Conservation (phyloP, 2,329 filamentous ascomycete species). For the Alternaria sp. region DNA sequence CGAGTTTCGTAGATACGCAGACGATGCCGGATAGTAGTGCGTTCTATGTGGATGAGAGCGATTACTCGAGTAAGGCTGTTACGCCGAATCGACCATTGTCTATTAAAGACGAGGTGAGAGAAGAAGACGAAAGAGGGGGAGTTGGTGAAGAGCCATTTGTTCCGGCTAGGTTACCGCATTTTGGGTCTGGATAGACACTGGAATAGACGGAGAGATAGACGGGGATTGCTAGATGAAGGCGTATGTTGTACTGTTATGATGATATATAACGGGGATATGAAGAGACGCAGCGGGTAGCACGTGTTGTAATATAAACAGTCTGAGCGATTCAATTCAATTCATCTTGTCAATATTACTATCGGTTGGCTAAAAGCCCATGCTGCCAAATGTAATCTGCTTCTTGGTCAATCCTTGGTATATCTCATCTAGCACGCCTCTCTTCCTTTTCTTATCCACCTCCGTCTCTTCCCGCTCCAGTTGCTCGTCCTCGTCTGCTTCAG, state of each 20-base stretch:
- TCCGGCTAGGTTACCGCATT: constrained; percentile 44
- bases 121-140: constrained; percentile 10
- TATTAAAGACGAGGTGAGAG: constrained; percentile 24
- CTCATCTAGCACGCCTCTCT: constrained; percentile 79
- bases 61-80: constrained; percentile 33
- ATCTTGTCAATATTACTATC: background rate
- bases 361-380: constrained; percentile 18
- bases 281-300: background rate
- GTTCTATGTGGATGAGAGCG: constrained; percentile 38
- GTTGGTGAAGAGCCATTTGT: constrained; percentile 33
- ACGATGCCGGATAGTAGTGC: constrained; percentile 40
- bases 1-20: constrained; percentile 34
- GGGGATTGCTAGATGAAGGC: background rate
- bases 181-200: constrained; percentile 16
- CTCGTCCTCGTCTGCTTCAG: constrained; percentile 52
- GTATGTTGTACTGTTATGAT: background rate
- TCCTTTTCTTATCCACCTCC: constrained; percentile 60
- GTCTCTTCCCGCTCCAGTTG: constrained; percentile 43
- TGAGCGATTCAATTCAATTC: background rate
- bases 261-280: background rate
- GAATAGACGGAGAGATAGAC: background rate
- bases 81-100: constrained; percentile 35
- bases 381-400: constrained; percentile 67
- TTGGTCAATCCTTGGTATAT: constrained; percentile 80
- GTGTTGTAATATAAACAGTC: background rate